These are phyloP conservation scores for Penstemon barbatus DNA, from an alignment of 257 asterid species.

Conservation along the genomic window DNA sequence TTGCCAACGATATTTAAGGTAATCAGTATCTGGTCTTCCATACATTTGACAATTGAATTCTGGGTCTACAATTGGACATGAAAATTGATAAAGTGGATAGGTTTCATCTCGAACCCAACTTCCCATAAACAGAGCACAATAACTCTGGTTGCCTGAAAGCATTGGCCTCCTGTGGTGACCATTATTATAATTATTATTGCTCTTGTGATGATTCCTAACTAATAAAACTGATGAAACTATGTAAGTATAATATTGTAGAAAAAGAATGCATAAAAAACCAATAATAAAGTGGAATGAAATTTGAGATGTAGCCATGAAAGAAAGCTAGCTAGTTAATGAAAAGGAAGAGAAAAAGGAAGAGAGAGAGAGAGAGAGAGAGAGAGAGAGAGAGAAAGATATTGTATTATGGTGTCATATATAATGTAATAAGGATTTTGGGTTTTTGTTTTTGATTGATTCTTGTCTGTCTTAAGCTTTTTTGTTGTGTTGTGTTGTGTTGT, in stretches of 20 bases:
- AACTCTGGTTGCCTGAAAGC: constrained; percentile 50
- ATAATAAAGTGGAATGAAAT: constrained; percentile 33
- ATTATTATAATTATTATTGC: constrained; percentile 35
- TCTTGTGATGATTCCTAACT: constrained; percentile 42
- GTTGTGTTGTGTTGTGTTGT: constrained; percentile 29
- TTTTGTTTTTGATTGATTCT: background rate
- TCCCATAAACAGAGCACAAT: constrained; percentile 73
- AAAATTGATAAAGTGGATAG: constrained; percentile 61
- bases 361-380: constrained; percentile 24
- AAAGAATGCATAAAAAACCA: constrained; percentile 31
- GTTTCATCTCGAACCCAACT: constrained; percentile 75
- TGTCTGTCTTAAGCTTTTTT: constrained; percentile 6
- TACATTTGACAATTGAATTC: constrained; percentile 77
- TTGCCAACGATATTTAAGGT: constrained; percentile 85
- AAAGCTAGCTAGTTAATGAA: constrained; percentile 23
- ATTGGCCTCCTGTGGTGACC: constrained; percentile 44
- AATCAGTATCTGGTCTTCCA: constrained; percentile 92
- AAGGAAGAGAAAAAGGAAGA: constrained; percentile 22
- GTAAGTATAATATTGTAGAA: constrained; percentile 24
- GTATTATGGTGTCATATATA: background rate
- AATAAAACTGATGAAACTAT: constrained; percentile 51
- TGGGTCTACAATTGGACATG: constrained; percentile 70
- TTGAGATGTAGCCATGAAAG: constrained; percentile 47
- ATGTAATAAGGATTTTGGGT: background rate
- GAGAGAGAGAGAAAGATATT: constrained; percentile 21